Conservation (phyloP, 2,329 filamentous ascomycete species). For the Rutstroemia sydowiana region DNA sequence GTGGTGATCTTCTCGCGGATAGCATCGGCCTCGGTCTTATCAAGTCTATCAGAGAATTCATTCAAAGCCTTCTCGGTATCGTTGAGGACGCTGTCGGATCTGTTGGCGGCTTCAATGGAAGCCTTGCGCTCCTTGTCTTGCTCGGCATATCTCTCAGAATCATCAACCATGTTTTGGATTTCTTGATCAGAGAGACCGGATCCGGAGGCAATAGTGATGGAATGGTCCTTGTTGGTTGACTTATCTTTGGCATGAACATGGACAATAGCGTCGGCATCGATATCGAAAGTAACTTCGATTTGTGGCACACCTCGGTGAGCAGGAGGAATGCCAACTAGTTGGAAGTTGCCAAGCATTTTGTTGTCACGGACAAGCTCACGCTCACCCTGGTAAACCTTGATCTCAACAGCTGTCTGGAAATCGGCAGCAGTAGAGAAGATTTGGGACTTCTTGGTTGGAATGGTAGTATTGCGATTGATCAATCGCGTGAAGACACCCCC, state of each 20-base stretch:
- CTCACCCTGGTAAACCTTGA: constrained; percentile 99
- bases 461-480: constrained; percentile 99
- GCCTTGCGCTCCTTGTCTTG: constrained; percentile 94
- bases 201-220: constrained; percentile 96
- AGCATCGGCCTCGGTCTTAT: constrained; percentile 89
- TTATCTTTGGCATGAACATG: constrained; percentile 99
- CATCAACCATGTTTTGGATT: constrained; percentile 96
- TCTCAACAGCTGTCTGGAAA: constrained; percentile 97
- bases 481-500: constrained; percentile 96
- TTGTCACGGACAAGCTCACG: constrained; percentile 98
- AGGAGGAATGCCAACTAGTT: constrained; percentile 93
- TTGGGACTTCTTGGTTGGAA: constrained; percentile 98
- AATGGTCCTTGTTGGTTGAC: constrained; percentile 99
- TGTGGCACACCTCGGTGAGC: constrained; percentile 95
- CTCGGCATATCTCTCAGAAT: constrained; percentile 95
- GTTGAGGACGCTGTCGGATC: constrained; percentile 90
- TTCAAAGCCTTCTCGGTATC: constrained; percentile 98
- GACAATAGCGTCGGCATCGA: constrained; percentile 95
- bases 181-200: constrained; percentile 92
- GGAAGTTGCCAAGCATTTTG: constrained; percentile 98
- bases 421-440: constrained; percentile 96
- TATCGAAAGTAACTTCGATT: constrained; percentile 97
- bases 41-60: constrained; percentile 91
- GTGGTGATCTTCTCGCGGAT: constrained; percentile 88
- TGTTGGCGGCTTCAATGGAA: constrained; percentile 94